Conservation (phyloP, 2,329 filamentous ascomycete species). For the Fusarium hostae region DNA sequence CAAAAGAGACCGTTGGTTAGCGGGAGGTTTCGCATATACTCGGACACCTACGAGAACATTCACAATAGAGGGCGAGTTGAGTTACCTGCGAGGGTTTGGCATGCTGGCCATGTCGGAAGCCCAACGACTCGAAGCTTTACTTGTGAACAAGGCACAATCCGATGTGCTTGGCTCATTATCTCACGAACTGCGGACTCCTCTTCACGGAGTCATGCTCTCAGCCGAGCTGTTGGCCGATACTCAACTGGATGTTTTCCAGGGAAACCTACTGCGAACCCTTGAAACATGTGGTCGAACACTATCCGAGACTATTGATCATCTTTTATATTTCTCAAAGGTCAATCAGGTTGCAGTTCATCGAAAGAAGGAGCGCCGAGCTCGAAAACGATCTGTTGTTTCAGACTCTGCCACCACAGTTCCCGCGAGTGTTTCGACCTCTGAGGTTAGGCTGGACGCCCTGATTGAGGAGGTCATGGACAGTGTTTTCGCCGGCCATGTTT, state of each 20-base stretch:
- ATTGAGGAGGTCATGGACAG: conserved; percentile 41
- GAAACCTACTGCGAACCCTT: conserved; percentile 60
- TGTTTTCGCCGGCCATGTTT: conserved; percentile 37
- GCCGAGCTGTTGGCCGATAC: conserved; percentile 66
- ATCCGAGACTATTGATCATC: conserved; percentile 64
- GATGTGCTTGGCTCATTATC: conserved; percentile 70
- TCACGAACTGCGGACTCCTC: conserved; percentile 69
- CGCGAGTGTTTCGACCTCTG: background rate
- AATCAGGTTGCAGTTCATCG: conserved; percentile 49
- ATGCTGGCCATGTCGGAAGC: conserved; percentile 68
- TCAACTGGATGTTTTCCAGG: conserved; percentile 57
- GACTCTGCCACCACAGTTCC: conserved; percentile 7
- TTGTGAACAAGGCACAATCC: conserved; percentile 61
- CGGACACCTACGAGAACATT: conserved; percentile 56
- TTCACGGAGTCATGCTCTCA: conserved; percentile 69
- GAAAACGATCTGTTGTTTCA: conserved; percentile 11
- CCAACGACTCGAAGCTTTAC: conserved; percentile 54
- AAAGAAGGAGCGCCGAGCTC: conserved; percentile 17
- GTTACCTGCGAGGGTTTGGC: conserved; percentile 62
- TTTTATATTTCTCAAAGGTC: conserved; percentile 66
- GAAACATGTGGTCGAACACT: conserved; percentile 63
- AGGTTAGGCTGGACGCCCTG: conserved; percentile 29
- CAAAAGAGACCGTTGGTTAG: conserved; percentile 58
- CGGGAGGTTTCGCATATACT: conserved; percentile 63
- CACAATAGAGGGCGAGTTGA: conserved; percentile 59